Evolutionary conservation across 768 basidiomycete species (phyloP).

Genomic region (Daedaleopsis nitida): DNA sequence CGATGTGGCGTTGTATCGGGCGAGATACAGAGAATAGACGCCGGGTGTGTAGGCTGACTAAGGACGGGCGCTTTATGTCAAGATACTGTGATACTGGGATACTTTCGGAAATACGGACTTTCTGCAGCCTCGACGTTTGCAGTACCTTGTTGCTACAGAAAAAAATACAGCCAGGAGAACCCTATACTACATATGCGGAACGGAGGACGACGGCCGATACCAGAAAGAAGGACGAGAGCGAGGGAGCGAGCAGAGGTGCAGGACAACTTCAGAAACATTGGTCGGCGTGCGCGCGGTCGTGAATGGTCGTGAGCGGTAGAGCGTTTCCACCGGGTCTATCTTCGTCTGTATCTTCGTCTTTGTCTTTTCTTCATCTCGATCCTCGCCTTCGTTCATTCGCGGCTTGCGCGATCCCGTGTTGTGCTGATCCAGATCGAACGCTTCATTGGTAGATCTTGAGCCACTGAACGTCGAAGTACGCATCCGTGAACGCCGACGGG

Average conservation of each 20-base stretch:
- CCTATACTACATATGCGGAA: not conserved
- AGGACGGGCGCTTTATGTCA: too few relatives aligned
- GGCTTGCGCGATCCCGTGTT: not conserved
- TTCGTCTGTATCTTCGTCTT: too few relatives aligned
- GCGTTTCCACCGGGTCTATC: not conserved
- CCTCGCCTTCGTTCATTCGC: too few relatives aligned
- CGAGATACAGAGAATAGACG: too few relatives aligned
- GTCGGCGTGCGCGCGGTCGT: not conserved
- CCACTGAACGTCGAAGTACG: constrained; percentile 66
- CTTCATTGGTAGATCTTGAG: constrained; percentile 23
- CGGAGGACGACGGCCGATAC: not conserved
- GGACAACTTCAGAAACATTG: not conserved
- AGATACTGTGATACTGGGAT: too few relatives aligned
- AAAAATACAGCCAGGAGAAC: too few relatives aligned
- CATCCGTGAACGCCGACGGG: constrained; percentile 64
- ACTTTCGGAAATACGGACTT: too few relatives aligned
- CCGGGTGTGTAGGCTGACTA: too few relatives aligned
- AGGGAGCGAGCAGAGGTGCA: not conserved
- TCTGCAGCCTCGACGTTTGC: too few relatives aligned
- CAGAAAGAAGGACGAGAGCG: not conserved
- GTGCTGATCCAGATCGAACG: not conserved
- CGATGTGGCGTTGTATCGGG: too few relatives aligned
- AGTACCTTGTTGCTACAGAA: too few relatives aligned
- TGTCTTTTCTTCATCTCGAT: too few relatives aligned
- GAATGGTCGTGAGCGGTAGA: not conserved